These are phyloP conservation scores for Fonsecaea erecta DNA, from an alignment of 2,329 filamentous ascomycete genomes.

Conservation along the genomic window DNA sequence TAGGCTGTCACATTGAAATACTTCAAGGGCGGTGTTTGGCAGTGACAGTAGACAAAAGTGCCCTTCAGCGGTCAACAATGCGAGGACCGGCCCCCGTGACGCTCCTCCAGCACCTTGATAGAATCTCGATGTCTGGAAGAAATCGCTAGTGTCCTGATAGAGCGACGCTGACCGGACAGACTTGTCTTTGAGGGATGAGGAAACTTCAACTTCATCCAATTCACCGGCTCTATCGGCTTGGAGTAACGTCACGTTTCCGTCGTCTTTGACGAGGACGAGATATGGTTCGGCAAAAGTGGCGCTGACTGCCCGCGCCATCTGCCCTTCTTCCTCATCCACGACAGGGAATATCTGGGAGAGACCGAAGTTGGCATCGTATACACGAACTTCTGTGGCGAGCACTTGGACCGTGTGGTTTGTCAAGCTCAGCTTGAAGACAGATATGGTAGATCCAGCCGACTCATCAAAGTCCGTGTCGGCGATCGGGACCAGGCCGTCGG, in stretches of 20 bases:
- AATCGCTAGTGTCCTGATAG: constrained; percentile 69
- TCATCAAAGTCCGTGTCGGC: constrained; percentile 89
- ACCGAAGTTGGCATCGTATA: constrained; percentile 87
- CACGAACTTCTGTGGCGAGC: constrained; percentile 81
- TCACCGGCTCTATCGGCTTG: constrained; percentile 81
- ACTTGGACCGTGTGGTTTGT: constrained; percentile 85
- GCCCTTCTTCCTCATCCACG: constrained; percentile 85
- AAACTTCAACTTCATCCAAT: constrained; percentile 76
- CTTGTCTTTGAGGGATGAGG: constrained; percentile 62
- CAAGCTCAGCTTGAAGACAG: constrained; percentile 80
- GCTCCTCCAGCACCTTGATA: constrained; percentile 35
- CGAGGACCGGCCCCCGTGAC: constrained; percentile 60
- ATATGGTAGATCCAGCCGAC: constrained; percentile 82
- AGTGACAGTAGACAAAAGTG: constrained; percentile 72
- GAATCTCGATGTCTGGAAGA: constrained; percentile 60
- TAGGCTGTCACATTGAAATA: constrained; percentile 77
- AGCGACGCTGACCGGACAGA: constrained; percentile 85
- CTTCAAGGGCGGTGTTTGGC: constrained; percentile 70
- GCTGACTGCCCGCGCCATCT: constrained; percentile 72
- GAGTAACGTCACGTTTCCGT: constrained; percentile 77
- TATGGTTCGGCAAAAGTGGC: constrained; percentile 88
- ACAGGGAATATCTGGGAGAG: constrained; percentile 91
- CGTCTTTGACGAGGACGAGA: constrained; percentile 79
- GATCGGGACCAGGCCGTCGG: constrained; percentile 73
- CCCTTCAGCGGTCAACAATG: constrained; percentile 75